Base-by-base conservation (phyloP, 345 rosid genomes). In the Citrus mangshanensis region DNA sequence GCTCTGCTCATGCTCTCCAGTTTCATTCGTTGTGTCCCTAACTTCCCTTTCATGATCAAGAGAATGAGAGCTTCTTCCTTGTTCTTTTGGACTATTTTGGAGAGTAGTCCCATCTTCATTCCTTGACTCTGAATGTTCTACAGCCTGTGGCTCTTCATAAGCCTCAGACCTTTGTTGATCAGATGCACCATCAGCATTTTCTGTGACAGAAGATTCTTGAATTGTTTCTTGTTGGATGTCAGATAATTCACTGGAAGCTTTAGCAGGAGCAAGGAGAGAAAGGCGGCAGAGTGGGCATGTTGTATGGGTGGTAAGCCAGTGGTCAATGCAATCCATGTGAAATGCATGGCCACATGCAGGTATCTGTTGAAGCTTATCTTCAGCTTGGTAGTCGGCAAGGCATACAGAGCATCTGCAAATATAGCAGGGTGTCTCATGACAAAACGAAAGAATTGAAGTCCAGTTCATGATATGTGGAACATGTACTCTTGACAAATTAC, bases 241-340 rank as follows among this genome's bases (percentile, higher is more conserved):
- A 74, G 79, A 82, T 27, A 81, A 55, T 72, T 85, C 85, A 60
- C 37, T 77, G 2, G 77, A 16, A 28, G 74, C 72, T 70, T 79
- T 88, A 81, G 88, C 28, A 59, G 91, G 58, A 69, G 88, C 81
- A 67, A 91, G 81, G 40, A 94, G 94, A 8, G 98, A 82, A 67
- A 89, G 88, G 59, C 98, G 95, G 78, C 97, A 95, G 76, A 95
- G 95, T 54, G 98, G 98, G 79, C 98, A 95, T 30, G 97, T 95
- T n/a, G 86, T 86, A 73, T 93, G 96, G 71, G 86, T 90, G 37
- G 89, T 78, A 51, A 95, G 97, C 98, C 98, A 95, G 79, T 86
- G 88, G 72, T 95, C 98, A 49, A 95, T 95, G 83, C 97, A 95
- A 65, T 92, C 95, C 97, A 90, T 89, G 84, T 95, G 98, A 85